A percentile compares a stretch with the other conserved stretches of the same genome.
Evolutionary conservation across 805 yeast species (phyloP).

Genomic region (Saturnispora serradocipensis): DNA sequence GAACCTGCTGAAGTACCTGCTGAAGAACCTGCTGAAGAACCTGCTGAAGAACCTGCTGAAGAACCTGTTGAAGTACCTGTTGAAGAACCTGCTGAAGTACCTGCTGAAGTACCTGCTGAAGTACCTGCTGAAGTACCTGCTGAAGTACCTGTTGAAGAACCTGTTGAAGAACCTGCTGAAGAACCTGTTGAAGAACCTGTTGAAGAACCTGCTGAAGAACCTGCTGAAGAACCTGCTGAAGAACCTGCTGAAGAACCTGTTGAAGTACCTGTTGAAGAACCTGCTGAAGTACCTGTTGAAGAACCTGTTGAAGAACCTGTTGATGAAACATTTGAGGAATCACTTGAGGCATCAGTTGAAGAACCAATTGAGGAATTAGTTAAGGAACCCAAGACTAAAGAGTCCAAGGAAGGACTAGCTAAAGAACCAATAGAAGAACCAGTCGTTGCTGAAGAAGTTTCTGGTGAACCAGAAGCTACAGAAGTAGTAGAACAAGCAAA

Average conservation of each 20-base stretch:
- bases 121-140: neutral
- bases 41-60: neutral
- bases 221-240: neutral
- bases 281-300: neutral
- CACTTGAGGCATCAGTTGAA: neutral
- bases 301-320: constrained; percentile 13
- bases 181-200: neutral
- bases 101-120: neutral
- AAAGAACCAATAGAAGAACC: constrained; percentile 3
- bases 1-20: no score
- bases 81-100: neutral
- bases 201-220: neutral
- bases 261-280: neutral
- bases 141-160: neutral
- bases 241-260: neutral
- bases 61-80: neutral
- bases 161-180: neutral
- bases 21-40: neutral
- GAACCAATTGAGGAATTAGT: neutral
- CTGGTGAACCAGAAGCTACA: neutral
- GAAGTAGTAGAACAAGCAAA: no score
- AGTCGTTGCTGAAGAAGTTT: neutral
- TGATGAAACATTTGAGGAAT: neutral
- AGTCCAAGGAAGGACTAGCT: neutral
- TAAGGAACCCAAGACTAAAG: neutral